Base-by-base conservation (phyloP, 495 filamentous ascomycete species). In the Penicillium riverlandense region DNA sequence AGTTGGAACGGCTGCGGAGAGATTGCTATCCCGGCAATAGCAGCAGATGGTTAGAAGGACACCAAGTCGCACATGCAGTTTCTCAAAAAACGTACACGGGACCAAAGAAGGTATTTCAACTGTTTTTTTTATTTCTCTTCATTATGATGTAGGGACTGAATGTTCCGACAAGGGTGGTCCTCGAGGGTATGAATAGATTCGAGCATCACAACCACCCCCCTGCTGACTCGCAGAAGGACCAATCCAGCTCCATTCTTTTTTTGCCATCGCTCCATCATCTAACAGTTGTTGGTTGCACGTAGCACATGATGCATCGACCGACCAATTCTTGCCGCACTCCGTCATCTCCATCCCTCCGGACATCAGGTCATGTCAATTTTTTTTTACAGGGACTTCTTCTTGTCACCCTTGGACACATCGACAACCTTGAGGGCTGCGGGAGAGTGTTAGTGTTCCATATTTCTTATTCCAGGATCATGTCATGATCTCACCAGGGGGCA, bases 401-500 rank as follows among this genome's bases (percentile, higher is more conserved):
- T 78, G 61, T 78, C 79, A 66, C 82, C 83, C 75, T 84, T 85
- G 58, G 82, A 78, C 57, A 87, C 83, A 53, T 90, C 86, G 61
- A 74, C 78, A 59, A 88, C 86, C 57, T 77, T 78, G 54, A 89
- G 82, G 48, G 73, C 86, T 90, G 61, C 55, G 40, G 28, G 12
- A 22, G 28, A 44, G 41, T 55, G 72, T 66, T 49, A 55, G 50
- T 14, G 33, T 8, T 12, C 52, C 32, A 36, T 29, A 40, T 38
- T 11, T 3, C 6, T n/a, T n/a, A 45, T 22, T 22, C 22, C 22
- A 3, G 4, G 2, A 22, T 22, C 22, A 6, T 22, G 22, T 22
- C 22, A 22, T 22, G 22, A 22, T 22, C 22, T 22, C 85, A 97
- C 92, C 80, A 61, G 92, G 94, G 50, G 92, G 94, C 45, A 99